These are phyloP conservation scores for Blastobotrys malaysiensis DNA, from an alignment of 1,139 yeast species.

Conservation along the genomic window DNA sequence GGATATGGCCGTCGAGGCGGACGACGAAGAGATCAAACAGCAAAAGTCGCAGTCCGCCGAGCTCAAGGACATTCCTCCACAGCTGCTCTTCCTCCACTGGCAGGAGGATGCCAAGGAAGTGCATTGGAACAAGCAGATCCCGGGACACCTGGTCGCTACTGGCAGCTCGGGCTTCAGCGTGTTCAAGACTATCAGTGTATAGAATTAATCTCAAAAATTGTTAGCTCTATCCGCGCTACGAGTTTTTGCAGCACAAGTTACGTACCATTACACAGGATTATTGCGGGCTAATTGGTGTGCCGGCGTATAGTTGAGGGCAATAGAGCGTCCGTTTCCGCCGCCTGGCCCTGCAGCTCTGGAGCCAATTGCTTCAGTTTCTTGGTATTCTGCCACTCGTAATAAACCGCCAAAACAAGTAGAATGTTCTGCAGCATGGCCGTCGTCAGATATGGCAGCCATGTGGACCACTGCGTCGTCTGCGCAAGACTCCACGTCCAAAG, in stretches of 20 bases:
- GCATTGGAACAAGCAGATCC: slow-evolving; percentile 96
- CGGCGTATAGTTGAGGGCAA: neutral
- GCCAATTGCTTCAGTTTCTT: neutral
- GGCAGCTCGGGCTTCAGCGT: slow-evolving; percentile 93
- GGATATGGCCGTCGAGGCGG: slow-evolving; percentile 38
- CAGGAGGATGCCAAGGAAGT: slow-evolving; percentile 96
- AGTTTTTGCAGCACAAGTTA: no score
- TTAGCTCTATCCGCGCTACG: neutral
- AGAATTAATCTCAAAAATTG: slow-evolving; percentile 18
- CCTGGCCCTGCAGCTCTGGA: neutral
- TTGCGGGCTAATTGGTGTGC: neutral
- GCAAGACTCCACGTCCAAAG: slow-evolving; percentile 68
- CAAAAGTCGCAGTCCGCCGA: slow-evolving; percentile 34
- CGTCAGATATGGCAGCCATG: slow-evolving; percentile 74
- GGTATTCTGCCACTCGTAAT: slow-evolving; percentile 29
- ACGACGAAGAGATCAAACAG: slow-evolving; percentile 28
- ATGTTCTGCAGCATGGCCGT: slow-evolving; percentile 66
- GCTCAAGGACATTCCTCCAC: slow-evolving; percentile 89
- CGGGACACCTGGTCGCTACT: slow-evolving; percentile 90
- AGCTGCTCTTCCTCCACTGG: slow-evolving; percentile 95
- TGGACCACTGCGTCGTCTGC: slow-evolving; percentile 80
- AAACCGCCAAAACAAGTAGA: slow-evolving; percentile 48
- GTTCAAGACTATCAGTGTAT: slow-evolving; percentile 96
- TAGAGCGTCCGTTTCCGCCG: neutral
- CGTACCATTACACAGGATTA: neutral